Conservation (phyloP, 2,329 filamentous ascomycete species). For the Diaporthe capsici region DNA sequence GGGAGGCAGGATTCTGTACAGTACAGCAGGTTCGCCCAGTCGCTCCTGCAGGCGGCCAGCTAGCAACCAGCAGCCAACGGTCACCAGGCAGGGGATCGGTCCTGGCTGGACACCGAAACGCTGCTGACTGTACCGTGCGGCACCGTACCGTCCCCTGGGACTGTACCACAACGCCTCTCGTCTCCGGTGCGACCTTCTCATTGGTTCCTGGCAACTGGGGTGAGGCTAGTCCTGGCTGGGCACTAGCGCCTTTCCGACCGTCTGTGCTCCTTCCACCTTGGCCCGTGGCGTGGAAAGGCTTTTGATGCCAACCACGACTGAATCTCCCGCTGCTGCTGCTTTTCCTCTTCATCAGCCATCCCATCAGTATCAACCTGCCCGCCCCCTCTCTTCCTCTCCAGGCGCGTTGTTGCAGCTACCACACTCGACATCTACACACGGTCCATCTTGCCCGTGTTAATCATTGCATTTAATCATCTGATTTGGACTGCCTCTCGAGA, state of each 20-base stretch:
- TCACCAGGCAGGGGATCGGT: background rate
- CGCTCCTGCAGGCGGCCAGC: constrained; percentile 2
- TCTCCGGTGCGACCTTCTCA: background rate
- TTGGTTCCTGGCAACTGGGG: constrained; percentile 10
- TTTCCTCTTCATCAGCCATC: constrained; percentile 29
- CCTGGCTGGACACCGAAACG: background rate
- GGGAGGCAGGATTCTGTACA: background rate
- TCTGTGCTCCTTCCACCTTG: constrained; percentile 32
- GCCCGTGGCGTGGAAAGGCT: constrained; percentile 39
- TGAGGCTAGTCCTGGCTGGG: constrained; percentile 21
- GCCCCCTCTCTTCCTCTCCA: background rate
- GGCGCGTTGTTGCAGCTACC: constrained; percentile 34
- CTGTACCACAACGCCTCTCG: background rate
- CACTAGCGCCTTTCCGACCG: constrained; percentile 14
- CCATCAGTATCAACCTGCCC: constrained; percentile 27
- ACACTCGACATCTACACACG: background rate
- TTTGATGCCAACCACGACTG: constrained; percentile 38
- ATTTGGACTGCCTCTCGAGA: background rate
- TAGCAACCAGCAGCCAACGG: background rate
- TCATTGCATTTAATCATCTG: constrained; percentile 26
- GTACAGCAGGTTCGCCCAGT: background rate
- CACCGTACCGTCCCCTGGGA: background rate
- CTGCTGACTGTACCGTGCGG: background rate
- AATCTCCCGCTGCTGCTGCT: constrained; percentile 21
- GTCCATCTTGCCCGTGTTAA: constrained; percentile 3